phyloP scores from a whole-genome alignment of 2,329 filamentous ascomycete species.

The Periconia sp. region DNA sequence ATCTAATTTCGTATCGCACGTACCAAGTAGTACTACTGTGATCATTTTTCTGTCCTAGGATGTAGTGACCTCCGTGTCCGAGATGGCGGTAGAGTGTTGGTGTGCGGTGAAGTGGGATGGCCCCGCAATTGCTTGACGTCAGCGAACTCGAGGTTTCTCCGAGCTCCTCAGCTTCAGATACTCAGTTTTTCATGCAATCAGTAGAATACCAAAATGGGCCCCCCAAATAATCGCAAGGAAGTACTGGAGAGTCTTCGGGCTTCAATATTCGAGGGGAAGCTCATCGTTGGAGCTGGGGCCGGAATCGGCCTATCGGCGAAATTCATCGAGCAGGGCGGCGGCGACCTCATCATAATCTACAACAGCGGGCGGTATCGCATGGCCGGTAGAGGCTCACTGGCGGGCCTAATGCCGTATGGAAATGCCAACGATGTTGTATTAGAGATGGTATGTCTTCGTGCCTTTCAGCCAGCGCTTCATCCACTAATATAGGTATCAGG shows the following conservation, averaged over 20 bases:
- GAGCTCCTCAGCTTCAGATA: too few relatives aligned
- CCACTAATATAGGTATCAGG: conserved; percentile 43
- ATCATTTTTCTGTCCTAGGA: too few relatives aligned
- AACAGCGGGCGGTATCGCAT: conserved; percentile 76
- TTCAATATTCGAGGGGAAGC: conserved; percentile 61
- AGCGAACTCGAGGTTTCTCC: too few relatives aligned
- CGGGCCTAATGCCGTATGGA: conserved; percentile 73
- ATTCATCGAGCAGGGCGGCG: conserved; percentile 71
- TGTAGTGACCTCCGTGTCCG: too few relatives aligned
- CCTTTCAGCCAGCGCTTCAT: neutral
- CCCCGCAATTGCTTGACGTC: conserved; percentile 7
- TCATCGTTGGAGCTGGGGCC: conserved; percentile 72
- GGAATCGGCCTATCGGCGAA: conserved; percentile 75
- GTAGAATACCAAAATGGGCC: conserved; percentile 55
- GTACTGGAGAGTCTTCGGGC: conserved; percentile 61
- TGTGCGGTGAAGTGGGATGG: too few relatives aligned
- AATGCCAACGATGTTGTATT: conserved; percentile 74
- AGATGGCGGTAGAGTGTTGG: too few relatives aligned
- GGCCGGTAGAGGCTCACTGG: conserved; percentile 72
- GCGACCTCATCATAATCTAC: conserved; percentile 74
- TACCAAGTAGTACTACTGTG: conserved; percentile 63
- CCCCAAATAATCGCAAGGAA: conserved; percentile 62
- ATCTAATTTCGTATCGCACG: conserved; percentile 68
- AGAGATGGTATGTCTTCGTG: conserved; percentile 61
- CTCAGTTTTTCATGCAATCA: too few relatives aligned